phyloP scores from a whole-genome alignment of 2,329 filamentous ascomycete genomes.

The Penicillium polonicum region DNA sequence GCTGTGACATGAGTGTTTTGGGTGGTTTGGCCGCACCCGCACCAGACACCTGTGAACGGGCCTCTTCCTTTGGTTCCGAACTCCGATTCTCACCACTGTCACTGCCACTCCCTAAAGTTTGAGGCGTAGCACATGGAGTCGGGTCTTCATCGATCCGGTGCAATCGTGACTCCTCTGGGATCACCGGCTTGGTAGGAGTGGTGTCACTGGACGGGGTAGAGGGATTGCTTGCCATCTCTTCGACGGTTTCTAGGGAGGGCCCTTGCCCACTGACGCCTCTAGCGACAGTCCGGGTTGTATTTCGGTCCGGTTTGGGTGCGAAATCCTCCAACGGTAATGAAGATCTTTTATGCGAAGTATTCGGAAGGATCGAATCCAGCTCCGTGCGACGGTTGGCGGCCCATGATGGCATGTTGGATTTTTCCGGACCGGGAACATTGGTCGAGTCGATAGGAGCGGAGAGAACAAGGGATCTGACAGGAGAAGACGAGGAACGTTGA shows the following conservation, averaged over 20 bases:
- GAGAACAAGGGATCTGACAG: conserved; percentile 65
- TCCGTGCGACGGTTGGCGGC: conserved; percentile 32
- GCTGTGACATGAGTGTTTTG: conserved; percentile 57
- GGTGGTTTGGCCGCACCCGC: conserved; percentile 48
- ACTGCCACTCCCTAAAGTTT: conserved; percentile 59
- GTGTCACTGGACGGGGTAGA: conserved; percentile 60
- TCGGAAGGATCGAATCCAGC: conserved; percentile 33
- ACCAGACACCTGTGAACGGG: conserved; percentile 37
- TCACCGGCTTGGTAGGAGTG: conserved; percentile 42
- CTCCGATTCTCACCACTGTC: conserved; percentile 50
- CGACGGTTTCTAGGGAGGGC: conserved; percentile 79
- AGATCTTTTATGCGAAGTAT: conserved; percentile 39
- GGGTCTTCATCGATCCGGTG: conserved; percentile 38
- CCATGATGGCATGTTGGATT: conserved; percentile 50
- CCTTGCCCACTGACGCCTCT: conserved; percentile 60
- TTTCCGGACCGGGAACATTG: conserved; percentile 64
- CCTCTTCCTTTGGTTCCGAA: conserved; percentile 38
- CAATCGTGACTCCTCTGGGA: conserved; percentile 36
- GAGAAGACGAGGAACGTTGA: conserved; percentile 66
- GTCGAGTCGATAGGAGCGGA: conserved; percentile 61
- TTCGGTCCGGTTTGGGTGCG: conserved; percentile 38
- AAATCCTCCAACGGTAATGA: conserved; percentile 27
- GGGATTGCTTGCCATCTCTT: conserved; percentile 75
- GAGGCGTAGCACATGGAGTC: conserved; percentile 45
- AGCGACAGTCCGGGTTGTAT: conserved; percentile 51